A percentile compares a stretch with the other conserved stretches of the same genome.
Conservation (phyloP, 805 yeast genomes). For the Ogataea pilisensis region DNA sequence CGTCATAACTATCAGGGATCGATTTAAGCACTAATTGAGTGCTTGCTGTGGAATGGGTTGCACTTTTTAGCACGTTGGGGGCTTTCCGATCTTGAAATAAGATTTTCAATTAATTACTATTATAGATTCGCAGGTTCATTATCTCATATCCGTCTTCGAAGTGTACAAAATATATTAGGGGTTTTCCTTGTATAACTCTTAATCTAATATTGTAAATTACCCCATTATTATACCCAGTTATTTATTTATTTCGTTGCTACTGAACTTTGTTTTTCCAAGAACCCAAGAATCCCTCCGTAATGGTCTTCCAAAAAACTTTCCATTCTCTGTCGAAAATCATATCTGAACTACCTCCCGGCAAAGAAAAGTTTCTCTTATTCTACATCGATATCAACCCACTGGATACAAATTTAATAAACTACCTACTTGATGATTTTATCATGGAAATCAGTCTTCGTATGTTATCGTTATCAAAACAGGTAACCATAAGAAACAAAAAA, state of each 20-base stretch:
- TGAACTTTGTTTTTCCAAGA: too few relatives aligned
- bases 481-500: conserved; percentile 37
- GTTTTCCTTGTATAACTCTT: too few relatives aligned
- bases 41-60: too few relatives aligned
- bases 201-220: too few relatives aligned
- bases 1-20: too few relatives aligned
- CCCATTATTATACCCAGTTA: background rate
- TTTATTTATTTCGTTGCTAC: background rate
- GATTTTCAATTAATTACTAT: too few relatives aligned
- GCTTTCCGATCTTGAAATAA: too few relatives aligned
- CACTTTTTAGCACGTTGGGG: too few relatives aligned
- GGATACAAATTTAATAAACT: background rate
- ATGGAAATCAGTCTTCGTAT: conserved; percentile 49
- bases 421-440: conserved; percentile 31
- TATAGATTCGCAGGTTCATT: too few relatives aligned
- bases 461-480: conserved; percentile 40
- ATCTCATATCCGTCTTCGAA: too few relatives aligned
- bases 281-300: background rate
- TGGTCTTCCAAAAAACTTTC: background rate
- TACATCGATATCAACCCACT: conserved; percentile 6
- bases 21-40: too few relatives aligned
- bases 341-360: background rate
- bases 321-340: background rate
- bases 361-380: conserved; percentile 4
- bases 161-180: too few relatives aligned